Evolutionary conservation across 2,329 filamentous ascomycete genomes (phyloP).

Genomic region (Diaporthe citrichinensis): DNA sequence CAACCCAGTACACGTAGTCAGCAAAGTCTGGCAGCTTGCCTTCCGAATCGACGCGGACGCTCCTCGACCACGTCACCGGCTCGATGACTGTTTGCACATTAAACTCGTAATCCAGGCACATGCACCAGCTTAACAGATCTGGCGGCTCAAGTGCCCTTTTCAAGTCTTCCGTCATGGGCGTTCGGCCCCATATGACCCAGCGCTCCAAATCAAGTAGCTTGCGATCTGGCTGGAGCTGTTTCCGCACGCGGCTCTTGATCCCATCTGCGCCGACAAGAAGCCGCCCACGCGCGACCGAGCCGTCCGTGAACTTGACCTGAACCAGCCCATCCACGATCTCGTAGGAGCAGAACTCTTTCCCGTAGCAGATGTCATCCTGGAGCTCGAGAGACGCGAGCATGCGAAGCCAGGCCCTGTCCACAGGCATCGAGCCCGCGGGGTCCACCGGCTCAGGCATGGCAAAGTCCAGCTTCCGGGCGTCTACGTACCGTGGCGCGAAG

Average conservation of each 20-base stretch:
- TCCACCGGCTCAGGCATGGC: constrained; percentile 42
- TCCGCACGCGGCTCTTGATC: constrained; percentile 49
- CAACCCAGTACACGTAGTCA: constrained; percentile 49
- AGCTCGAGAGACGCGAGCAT: constrained; percentile 46
- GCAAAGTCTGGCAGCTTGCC: constrained; percentile 45
- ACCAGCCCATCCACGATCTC: constrained; percentile 43
- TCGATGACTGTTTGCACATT: constrained; percentile 49
- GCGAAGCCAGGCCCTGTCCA: constrained; percentile 51
- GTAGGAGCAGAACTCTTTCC: constrained; percentile 49
- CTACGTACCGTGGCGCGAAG: constrained; percentile 49
- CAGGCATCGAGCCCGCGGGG: constrained; percentile 42
- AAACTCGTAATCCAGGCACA: constrained; percentile 48
- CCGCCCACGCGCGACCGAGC: constrained; percentile 45
- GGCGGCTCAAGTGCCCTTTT: constrained; percentile 38
- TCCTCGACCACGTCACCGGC: constrained; percentile 48
- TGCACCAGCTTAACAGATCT: constrained; percentile 50
- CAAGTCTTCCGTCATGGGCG: constrained; percentile 46
- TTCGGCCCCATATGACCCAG: constrained; percentile 51
- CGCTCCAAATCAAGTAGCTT: constrained; percentile 50
- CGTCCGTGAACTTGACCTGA: constrained; percentile 47
- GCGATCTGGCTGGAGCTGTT: constrained; percentile 49
- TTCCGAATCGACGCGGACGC: constrained; percentile 42
- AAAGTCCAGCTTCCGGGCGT: constrained; percentile 46
- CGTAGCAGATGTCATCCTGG: constrained; percentile 49
- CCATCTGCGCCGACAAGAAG: constrained; percentile 52